Evolutionary conservation across 2,329 filamentous ascomycete genomes (phyloP).

Genomic region (Diaporthe capsici): DNA sequence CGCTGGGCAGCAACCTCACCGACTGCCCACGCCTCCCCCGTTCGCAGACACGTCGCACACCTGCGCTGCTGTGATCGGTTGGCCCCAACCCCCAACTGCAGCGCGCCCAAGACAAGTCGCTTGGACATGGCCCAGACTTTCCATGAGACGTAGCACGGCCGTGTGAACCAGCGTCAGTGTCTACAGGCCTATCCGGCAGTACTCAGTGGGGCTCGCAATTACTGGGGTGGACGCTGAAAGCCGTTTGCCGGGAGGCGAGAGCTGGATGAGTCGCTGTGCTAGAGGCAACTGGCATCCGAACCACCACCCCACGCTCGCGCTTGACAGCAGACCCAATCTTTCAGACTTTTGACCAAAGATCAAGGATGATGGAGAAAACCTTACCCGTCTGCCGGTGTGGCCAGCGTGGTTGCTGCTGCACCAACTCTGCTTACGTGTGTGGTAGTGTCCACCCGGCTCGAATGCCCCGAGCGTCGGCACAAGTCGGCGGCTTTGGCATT

Average conservation of each 20-base stretch:
- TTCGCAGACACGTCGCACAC: slow-evolving; percentile 13
- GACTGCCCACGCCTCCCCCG: background rate
- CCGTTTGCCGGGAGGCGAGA: background rate
- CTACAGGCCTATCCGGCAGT: background rate
- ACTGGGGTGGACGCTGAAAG: background rate
- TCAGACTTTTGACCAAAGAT: slow-evolving; percentile 22
- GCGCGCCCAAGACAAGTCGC: slow-evolving; percentile 14
- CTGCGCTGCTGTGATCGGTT: slow-evolving; percentile 9
- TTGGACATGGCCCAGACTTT: slow-evolving; percentile 10
- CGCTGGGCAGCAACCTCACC: slow-evolving; percentile 4
- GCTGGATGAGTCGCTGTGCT: slow-evolving; percentile 8
- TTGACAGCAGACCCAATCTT: slow-evolving; percentile 32
- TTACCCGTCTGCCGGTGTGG: background rate
- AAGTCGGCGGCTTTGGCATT: background rate
- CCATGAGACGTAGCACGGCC: slow-evolving; percentile 4
- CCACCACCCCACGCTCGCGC: slow-evolving; percentile 22
- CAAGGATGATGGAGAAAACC: background rate
- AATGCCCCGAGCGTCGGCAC: background rate
- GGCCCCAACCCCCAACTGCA: slow-evolving; percentile 17
- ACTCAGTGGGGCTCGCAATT: background rate
- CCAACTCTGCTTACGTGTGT: slow-evolving; percentile 23
- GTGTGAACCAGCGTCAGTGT: background rate
- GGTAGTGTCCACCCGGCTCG: slow-evolving; percentile 14
- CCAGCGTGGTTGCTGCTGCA: slow-evolving; percentile 10
- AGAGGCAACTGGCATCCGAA: slow-evolving; percentile 12